Base-by-base conservation (phyloP, 129 eudicot species). In the Oenanthe sinensis region DNA sequence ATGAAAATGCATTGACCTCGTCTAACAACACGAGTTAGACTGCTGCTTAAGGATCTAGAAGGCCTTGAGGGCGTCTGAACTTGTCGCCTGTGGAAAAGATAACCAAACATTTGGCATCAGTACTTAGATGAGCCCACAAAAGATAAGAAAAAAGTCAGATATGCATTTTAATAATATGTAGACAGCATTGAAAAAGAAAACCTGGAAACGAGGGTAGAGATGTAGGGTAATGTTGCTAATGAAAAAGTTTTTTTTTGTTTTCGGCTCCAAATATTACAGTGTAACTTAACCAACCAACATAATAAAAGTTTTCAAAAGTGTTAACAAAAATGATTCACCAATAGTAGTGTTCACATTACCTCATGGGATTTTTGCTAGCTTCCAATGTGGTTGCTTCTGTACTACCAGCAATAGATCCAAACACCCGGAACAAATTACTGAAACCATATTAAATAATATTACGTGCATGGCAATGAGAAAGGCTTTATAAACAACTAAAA, bases 11-110 rank as follows among this genome's bases (percentile, higher is more conserved):
- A 37, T 74, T 78, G 36, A 91, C 98, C 98, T 89, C 98, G 88
- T 87, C 97, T 88, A 70, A 95, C 97, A 65, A 86, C 99, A 44
- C 99, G 97, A 19, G 96, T 90, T 79, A 95, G 87, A 82, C 96
- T 93, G 83, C 92, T 93, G 87, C 94, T 84, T 67, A 95, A 81
- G 80, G 98, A 87, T 86, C 98, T 87, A 76, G 98, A 67, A 81
- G 96, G 93, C 89, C 97, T 90, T 72, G 97, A 80, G 70, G 97
- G 96, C 33, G 97, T 89, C 85, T 86, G 99, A 48, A 92, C 93
- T 82, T 92, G 99, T 74, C 91, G 88, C 92, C 99, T 91, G 81
- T 52, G 81, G 67, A 55, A 72, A 28, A 60, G 54, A 71, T 24
- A 82, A 39, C 20, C 42, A 55, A 63, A 69, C 43, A 60, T 54